Evolutionary conservation across 2,329 filamentous ascomycete species (phyloP).

Genomic region (Fusarium decemcellulare): DNA sequence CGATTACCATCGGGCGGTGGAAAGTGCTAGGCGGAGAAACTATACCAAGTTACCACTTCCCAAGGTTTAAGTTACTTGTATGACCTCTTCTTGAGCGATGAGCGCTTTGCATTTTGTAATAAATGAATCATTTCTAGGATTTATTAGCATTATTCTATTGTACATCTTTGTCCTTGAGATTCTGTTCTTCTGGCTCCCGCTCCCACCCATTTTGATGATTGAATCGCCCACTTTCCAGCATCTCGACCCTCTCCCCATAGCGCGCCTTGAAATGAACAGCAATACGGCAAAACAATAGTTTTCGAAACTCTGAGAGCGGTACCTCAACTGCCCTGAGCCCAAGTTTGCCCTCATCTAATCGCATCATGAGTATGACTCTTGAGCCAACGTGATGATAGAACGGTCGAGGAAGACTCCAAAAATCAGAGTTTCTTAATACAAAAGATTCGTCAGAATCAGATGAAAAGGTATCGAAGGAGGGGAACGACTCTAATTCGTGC

Average conservation of each 20-base stretch:
- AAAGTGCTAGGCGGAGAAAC: slow-evolving; percentile 33
- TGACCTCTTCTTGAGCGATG: too few species aligned
- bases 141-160: not conserved
- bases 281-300: slow-evolving; percentile 39
- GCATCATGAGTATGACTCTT: slow-evolving; percentile 31
- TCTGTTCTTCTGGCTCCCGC: not conserved
- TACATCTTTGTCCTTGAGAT: not conserved
- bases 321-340: slow-evolving; percentile 30
- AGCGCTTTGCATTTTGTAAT: not conserved
- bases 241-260: slow-evolving; percentile 33
- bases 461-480: not conserved
- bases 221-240: slow-evolving; percentile 33
- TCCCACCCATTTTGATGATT: slow-evolving; percentile 27
- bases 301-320: slow-evolving; percentile 29
- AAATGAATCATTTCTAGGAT: not conserved
- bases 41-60: slow-evolving; percentile 24
- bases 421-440: not conserved
- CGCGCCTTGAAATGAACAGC: slow-evolving; percentile 28
- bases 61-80: too few species aligned
- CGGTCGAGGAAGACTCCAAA: slow-evolving; percentile 32
- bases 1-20: slow-evolving; percentile 30
- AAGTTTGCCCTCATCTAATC: slow-evolving; percentile 24
- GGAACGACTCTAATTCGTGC: not conserved
- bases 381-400: slow-evolving; percentile 40
- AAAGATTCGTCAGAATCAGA: not conserved